Conservation (phyloP, 2,329 filamentous ascomycete species). For the Colletotrichum sp. region DNA sequence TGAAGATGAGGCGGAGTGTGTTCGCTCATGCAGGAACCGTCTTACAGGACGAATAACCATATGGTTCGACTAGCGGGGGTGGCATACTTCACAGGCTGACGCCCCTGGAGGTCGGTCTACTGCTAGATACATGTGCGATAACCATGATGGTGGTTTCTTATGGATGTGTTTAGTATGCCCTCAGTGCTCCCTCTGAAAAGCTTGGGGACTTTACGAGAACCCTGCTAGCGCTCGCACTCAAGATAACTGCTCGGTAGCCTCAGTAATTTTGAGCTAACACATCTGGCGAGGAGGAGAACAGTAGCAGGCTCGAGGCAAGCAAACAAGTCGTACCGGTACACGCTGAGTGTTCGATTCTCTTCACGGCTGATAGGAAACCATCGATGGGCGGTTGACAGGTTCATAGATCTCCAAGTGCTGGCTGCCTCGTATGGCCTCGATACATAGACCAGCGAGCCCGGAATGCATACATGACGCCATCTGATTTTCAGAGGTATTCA, state of each 20-base stretch:
- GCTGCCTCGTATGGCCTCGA: neutral
- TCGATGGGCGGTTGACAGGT: neutral
- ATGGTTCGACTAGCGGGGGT: neutral
- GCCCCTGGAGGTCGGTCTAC: neutral
- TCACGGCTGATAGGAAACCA: neutral
- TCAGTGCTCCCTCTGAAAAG: neutral
- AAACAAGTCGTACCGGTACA: no score
- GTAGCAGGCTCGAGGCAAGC: no score
- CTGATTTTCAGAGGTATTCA: neutral
- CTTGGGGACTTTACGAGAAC: neutral
- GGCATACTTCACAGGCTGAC: neutral
- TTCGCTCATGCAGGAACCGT: neutral
- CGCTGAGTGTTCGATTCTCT: neutral
- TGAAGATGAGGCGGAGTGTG: neutral
- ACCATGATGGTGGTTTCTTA: neutral
- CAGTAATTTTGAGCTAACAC: neutral
- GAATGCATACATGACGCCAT: neutral
- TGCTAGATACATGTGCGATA: neutral
- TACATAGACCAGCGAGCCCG: accelerated
- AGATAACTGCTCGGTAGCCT: neutral
- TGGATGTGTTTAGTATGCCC: neutral
- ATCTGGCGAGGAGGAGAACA: neutral
- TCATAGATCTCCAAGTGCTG: no score
- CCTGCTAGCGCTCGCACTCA: neutral
- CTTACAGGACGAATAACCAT: neutral